Evolutionary conservation across 78 protist species (phyloP).

Genomic region (Cavenderia fasciculata): DNA sequence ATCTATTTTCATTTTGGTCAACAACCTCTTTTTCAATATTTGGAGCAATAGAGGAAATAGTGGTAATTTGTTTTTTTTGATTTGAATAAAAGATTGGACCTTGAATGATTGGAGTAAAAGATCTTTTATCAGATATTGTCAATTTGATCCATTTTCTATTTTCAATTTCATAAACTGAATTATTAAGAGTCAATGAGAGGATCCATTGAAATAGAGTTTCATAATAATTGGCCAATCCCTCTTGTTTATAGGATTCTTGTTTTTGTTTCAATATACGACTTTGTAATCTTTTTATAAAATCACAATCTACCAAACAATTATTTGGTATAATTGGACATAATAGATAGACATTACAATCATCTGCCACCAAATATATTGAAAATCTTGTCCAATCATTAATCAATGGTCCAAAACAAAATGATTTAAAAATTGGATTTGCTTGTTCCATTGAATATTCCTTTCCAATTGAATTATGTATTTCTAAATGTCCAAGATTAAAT

Average conservation of each 20-base stretch:
- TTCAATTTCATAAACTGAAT: neutral
- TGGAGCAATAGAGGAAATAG: no score
- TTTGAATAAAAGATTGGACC: slow-evolving; percentile 3
- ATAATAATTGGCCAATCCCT: neutral
- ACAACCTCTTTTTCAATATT: no score
- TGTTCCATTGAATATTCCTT: neutral
- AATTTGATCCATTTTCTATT: slow-evolving; percentile 5
- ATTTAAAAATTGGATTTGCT: slow-evolving; percentile 9
- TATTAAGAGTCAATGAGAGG: neutral
- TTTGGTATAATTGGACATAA: slow-evolving; percentile 59
- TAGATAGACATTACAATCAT: slow-evolving; percentile 1
- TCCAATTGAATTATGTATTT: slow-evolving; percentile 8
- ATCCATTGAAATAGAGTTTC: slow-evolving; percentile 35
- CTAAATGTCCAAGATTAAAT: slow-evolving; percentile 31
- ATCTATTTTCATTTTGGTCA: no score
- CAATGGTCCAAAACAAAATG: slow-evolving; percentile 52
- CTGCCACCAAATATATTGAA: slow-evolving; percentile 6
- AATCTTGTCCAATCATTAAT: slow-evolving; percentile 64
- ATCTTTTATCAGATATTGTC: neutral
- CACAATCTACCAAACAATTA: slow-evolving; percentile 3
- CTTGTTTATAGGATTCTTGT: neutral
- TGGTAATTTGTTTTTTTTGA: neutral
- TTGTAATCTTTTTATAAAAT: neutral
- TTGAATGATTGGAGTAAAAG: neutral
- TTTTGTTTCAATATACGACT: neutral